Evolutionary conservation across 306 rosid species (phyloP).

Genomic region (Cicer arietinum): DNA sequence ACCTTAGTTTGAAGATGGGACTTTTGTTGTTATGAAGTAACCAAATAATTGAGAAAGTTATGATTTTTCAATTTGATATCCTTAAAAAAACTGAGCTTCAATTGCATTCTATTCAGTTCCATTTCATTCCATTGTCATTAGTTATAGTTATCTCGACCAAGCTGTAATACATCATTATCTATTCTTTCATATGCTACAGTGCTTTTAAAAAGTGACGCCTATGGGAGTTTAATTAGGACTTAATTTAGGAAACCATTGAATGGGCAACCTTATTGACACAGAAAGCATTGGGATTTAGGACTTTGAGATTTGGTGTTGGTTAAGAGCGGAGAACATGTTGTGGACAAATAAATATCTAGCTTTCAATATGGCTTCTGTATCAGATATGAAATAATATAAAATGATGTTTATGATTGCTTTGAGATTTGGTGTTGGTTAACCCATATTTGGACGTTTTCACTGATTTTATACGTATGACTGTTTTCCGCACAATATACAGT

Average conservation of each 20-base stretch:
- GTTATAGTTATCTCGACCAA: constrained; percentile 22
- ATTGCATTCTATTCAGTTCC: constrained; percentile 6
- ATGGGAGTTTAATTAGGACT: constrained; percentile 34
- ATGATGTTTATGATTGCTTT: too few species aligned
- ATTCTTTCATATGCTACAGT: constrained; percentile 3
- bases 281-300: constrained; percentile 17
- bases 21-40: constrained; percentile 6
- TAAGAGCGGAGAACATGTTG: constrained; percentile 26
- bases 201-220: neutral
- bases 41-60: constrained; percentile 4
- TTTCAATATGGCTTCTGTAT: constrained; percentile 25
- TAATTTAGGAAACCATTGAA: neutral
- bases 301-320: constrained; percentile 22
- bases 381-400: neutral
- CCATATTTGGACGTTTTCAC: constrained; percentile 26
- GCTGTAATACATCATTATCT: neutral
- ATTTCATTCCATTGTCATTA: constrained; percentile 15
- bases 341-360: constrained; percentile 26
- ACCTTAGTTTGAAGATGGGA: constrained; percentile 7
- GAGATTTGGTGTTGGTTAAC: neutral
- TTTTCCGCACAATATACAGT: constrained; percentile 21
- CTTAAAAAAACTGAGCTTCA: neutral
- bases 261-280: neutral
- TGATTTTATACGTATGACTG: neutral
- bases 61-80: neutral